Percentiles rank a stretch among this genome's conserved stretches.
phyloP scores from a whole-genome alignment of 73 alveolate species.

The Diophrys sp. region DNA sequence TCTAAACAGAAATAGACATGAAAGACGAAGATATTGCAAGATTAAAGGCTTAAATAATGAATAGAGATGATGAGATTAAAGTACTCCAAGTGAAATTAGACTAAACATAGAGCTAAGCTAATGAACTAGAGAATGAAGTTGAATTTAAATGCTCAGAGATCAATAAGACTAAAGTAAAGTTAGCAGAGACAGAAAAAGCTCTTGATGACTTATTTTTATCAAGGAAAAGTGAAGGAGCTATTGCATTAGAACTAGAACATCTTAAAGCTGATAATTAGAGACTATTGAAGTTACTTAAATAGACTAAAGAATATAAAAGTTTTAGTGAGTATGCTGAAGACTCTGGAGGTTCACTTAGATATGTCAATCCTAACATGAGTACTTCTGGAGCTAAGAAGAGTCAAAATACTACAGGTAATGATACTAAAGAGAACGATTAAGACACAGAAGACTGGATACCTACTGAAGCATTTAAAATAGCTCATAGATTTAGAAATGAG shows the following conservation, averaged over 20 bases:
- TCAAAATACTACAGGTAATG: background rate
- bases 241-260: conserved; percentile 40
- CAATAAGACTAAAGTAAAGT: conserved; percentile 25
- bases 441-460: conserved; percentile 40
- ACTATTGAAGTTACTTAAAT: conserved; percentile 24
- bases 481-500: background rate
- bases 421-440: background rate
- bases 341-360: conserved; percentile 21
- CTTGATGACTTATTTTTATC: conserved; percentile 25
- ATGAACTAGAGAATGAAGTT: conserved; percentile 37
- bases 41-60: conserved; percentile 29
- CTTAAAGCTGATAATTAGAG: conserved; percentile 57
- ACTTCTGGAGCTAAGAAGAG: background rate
- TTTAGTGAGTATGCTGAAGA: conserved; percentile 25
- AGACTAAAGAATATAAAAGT: conserved; percentile 33
- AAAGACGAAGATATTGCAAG: conserved; percentile 61
- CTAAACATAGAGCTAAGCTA: conserved; percentile 14
- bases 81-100: conserved; percentile 7
- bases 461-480: conserved; percentile 31
- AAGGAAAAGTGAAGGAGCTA: conserved; percentile 54
- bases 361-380: too few relatives aligned
- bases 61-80: conserved; percentile 45
- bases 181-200: conserved; percentile 40
- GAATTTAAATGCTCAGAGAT: conserved; percentile 40
- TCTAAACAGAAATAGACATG: conserved; percentile 40